Evolutionary conservation across 345 rosid species (phyloP).

Genomic region (Camelina sativa): DNA sequence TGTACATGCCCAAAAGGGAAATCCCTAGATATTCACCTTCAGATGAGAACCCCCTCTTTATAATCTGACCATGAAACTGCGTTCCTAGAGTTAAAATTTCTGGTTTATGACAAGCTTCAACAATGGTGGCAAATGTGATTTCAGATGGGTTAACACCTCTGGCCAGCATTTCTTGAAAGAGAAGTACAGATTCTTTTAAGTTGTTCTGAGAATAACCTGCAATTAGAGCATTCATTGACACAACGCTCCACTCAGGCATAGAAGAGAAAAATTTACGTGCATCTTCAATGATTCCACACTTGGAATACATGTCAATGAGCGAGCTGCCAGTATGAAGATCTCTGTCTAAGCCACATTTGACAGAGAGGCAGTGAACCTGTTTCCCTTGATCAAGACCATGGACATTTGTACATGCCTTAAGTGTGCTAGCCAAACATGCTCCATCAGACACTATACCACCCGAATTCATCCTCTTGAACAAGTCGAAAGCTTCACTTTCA

Average conservation of each 20-base stretch:
- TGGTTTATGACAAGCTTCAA: conserved; percentile 78
- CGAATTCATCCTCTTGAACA: conserved; percentile 68
- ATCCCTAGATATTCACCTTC: conserved; percentile 74
- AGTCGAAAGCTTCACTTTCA: conserved; percentile 66
- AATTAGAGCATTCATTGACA: conserved; percentile 84
- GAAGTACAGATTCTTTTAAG: conserved; percentile 58
- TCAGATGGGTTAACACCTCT: conserved; percentile 68
- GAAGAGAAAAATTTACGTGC: conserved; percentile 55
- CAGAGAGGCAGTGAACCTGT: conserved; percentile 71
- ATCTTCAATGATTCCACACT: conserved; percentile 59
- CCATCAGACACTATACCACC: conserved; percentile 69
- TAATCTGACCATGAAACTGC: conserved; percentile 68
- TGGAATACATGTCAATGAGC: conserved; percentile 86
- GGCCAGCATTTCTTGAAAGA: conserved; percentile 65
- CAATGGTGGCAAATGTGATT: conserved; percentile 75
- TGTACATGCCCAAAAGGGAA: conserved; percentile 79
- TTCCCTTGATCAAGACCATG: conserved; percentile 62
- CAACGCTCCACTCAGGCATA: conserved; percentile 69
- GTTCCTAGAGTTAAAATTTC: conserved; percentile 58
- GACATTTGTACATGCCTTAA: conserved; percentile 81
- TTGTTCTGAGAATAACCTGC: conserved; percentile 68
- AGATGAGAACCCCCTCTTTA: conserved; percentile 60
- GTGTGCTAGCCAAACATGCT: conserved; percentile 73
- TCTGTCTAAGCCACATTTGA: conserved; percentile 70
- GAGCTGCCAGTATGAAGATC: conserved; percentile 86